Evolutionary conservation across 352 stramenopile genomes (phyloP).

Genomic region (Globisporangium rhizosaccharum): DNA sequence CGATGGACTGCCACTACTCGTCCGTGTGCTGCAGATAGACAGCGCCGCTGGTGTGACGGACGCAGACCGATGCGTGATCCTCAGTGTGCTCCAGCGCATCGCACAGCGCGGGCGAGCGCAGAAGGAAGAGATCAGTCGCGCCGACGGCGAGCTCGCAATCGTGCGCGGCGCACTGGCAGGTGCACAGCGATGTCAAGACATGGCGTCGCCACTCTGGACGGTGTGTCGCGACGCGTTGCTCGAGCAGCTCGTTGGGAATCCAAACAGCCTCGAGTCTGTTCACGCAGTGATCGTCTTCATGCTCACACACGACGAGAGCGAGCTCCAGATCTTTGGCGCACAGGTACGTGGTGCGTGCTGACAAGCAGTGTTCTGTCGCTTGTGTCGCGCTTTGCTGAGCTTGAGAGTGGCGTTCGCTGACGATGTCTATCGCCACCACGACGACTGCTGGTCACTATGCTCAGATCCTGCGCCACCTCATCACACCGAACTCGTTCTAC

Average conservation of each 20-base stretch:
- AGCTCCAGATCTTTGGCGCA: constrained; percentile 44
- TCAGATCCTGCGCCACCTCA: constrained; percentile 50
- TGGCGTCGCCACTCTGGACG: constrained; percentile 19
- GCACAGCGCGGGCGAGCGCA: constrained; percentile 29
- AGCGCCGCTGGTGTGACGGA: constrained; percentile 7
- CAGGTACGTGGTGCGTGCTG: constrained; percentile 20
- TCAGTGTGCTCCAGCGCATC: constrained; percentile 34
- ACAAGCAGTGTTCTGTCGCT: too few relatives aligned
- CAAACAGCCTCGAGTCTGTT: constrained; percentile 17
- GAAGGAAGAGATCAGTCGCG: constrained; percentile 45
- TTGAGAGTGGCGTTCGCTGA: neutral
- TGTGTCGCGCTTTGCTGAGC: neutral
- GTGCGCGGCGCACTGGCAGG: constrained; percentile 29
- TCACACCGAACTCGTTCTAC: constrained; percentile 48
- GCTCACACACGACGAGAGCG: constrained; percentile 22
- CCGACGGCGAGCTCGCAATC: constrained; percentile 38
- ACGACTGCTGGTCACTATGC: neutral
- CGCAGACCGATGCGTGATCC: constrained; percentile 25
- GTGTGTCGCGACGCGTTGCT: constrained; percentile 40
- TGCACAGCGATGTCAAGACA: constrained; percentile 3
- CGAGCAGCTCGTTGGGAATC: constrained; percentile 56
- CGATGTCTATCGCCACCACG: neutral
- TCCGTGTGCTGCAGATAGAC: constrained; percentile 27
- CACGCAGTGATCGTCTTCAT: constrained; percentile 38
- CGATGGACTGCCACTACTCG: constrained; percentile 39